Conservation (phyloP, 2,329 filamentous ascomycete species). For the Colletotrichum destructivum region DNA sequence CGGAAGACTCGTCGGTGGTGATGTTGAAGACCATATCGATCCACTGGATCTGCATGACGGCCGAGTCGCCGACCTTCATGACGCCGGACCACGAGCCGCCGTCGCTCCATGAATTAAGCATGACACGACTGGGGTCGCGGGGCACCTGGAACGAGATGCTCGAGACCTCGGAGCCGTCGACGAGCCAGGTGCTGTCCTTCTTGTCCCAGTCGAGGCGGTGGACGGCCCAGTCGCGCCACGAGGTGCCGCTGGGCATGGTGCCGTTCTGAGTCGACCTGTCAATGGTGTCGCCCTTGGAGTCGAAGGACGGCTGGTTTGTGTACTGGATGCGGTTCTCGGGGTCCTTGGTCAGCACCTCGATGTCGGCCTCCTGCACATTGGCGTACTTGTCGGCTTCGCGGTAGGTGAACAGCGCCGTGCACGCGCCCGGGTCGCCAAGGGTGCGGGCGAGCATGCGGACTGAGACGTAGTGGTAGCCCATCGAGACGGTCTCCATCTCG, state of each 20-base stretch:
- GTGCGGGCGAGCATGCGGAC: slow-evolving; percentile 68
- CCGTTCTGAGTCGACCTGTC: slow-evolving; percentile 63
- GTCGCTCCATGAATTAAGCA: slow-evolving; percentile 74
- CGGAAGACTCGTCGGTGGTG: slow-evolving; percentile 48
- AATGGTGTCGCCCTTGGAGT: slow-evolving; percentile 59
- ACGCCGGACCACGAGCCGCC: slow-evolving; percentile 73
- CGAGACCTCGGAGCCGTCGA: slow-evolving; percentile 65
- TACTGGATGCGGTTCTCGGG: slow-evolving; percentile 64
- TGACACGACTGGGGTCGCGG: slow-evolving; percentile 64
- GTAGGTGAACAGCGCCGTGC: slow-evolving; percentile 70
- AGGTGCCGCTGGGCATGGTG: slow-evolving; percentile 58
- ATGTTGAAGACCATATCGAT: slow-evolving; percentile 72
- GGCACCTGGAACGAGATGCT: slow-evolving; percentile 71
- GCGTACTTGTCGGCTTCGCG: slow-evolving; percentile 53
- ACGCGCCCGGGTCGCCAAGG: slow-evolving; percentile 62
- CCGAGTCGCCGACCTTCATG: slow-evolving; percentile 66
- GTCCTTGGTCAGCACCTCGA: slow-evolving; percentile 67
- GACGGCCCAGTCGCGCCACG: slow-evolving; percentile 70
- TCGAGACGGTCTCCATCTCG: slow-evolving; percentile 61
- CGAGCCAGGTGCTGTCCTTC: slow-evolving; percentile 68
- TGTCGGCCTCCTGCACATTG: slow-evolving; percentile 65
- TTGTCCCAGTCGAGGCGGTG: slow-evolving; percentile 74
- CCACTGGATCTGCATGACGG: slow-evolving; percentile 74
- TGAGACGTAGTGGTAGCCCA: slow-evolving; percentile 57
- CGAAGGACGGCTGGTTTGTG: slow-evolving; percentile 73